Evolutionary conservation across 345 rosid genomes (phyloP).

Genomic region (Syzygium grande): DNA sequence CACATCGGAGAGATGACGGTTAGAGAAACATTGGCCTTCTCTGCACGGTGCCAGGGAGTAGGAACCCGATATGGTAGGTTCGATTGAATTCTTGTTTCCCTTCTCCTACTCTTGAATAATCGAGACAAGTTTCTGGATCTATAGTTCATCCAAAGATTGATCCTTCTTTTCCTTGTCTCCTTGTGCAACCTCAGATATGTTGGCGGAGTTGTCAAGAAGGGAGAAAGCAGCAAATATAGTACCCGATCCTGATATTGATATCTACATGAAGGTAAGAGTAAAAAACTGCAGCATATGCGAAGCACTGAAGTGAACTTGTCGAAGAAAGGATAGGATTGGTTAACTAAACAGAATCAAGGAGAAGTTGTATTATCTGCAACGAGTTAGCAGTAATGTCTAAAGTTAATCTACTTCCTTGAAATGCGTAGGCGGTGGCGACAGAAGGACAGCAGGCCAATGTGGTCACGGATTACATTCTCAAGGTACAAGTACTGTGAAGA

Average conservation of each 20-base stretch:
- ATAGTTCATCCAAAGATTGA: background rate
- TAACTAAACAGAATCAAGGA: background rate
- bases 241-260: conserved; percentile 78
- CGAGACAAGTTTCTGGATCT: background rate
- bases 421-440: conserved; percentile 32
- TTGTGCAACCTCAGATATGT: conserved; percentile 34
- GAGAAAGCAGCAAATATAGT: conserved; percentile 69
- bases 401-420: background rate
- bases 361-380: background rate
- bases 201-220: conserved; percentile 67
- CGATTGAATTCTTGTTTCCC: background rate
- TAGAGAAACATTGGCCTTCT: conserved; percentile 53
- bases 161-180: background rate
- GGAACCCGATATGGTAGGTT: conserved; percentile 8
- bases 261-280: conserved; percentile 56
- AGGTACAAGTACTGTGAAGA: conserved; percentile 13
- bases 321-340: background rate
- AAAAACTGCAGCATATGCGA: background rate
- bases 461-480: conserved; percentile 38
- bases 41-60: conserved; percentile 1
- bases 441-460: conserved; percentile 38
- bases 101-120: background rate
- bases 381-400: background rate
- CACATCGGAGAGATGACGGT: conserved; percentile 61
- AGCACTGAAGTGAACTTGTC: background rate